phyloP scores from a whole-genome alignment of 2,329 filamentous ascomycete genomes.

The Colletotrichum sansevieriae region DNA sequence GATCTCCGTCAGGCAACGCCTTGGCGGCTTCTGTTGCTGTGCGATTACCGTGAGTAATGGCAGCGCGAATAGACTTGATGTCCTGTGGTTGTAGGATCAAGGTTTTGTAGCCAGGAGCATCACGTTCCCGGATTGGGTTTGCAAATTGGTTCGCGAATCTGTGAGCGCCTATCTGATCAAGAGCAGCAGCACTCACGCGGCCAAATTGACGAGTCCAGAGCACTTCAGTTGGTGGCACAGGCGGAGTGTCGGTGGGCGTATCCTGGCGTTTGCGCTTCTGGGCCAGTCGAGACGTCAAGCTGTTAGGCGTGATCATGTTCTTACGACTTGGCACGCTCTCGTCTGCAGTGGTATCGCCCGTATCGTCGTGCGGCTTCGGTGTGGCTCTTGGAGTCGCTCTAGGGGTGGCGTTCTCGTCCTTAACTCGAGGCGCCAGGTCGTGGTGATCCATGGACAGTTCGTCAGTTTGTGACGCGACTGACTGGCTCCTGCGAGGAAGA shows the following conservation, averaged over 20 bases:
- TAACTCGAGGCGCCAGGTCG: conserved; percentile 60
- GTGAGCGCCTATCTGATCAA: conserved; percentile 83
- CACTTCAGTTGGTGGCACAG: conserved; percentile 73
- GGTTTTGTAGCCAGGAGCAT: conserved; percentile 81
- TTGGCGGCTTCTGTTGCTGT: conserved; percentile 72
- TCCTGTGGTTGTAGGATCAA: conserved; percentile 82
- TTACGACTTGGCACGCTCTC: conserved; percentile 61
- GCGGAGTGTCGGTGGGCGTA: conserved; percentile 60
- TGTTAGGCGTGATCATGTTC: conserved; percentile 53
- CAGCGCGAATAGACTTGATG: conserved; percentile 81
- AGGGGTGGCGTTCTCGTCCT: conserved; percentile 68
- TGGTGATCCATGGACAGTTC: conserved; percentile 61
- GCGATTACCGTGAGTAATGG: conserved; percentile 79
- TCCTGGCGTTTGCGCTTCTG: conserved; percentile 71
- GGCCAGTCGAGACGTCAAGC: conserved; percentile 52
- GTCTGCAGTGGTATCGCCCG: conserved; percentile 67
- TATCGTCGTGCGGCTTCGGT: conserved; percentile 66
- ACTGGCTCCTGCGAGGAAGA: conserved; percentile 58
- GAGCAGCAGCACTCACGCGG: conserved; percentile 77
- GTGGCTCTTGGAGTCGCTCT: conserved; percentile 38
- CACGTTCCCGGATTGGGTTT: conserved; percentile 78
- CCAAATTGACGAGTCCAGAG: conserved; percentile 82
- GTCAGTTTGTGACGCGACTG: conserved; percentile 61
- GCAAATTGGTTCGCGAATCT: conserved; percentile 85
- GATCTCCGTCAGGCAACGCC: conserved; percentile 71